Conservation (phyloP, 768 basidiomycete genomes). For the Pleurotus eryngii region DNA sequence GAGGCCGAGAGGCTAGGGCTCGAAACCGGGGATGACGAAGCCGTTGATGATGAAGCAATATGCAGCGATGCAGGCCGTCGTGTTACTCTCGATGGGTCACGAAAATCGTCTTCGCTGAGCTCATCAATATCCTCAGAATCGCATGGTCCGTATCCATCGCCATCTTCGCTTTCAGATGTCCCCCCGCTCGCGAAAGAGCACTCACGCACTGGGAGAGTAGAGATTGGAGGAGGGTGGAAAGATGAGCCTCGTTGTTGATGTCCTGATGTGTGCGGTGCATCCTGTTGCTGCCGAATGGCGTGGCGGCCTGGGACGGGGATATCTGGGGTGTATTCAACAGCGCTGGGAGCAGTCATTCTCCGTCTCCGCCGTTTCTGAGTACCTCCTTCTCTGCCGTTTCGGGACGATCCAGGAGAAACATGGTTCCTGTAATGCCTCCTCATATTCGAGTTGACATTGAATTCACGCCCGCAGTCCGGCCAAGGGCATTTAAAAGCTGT, state of each 20-base stretch:
- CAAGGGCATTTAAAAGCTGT: constrained; percentile 73
- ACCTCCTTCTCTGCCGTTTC: constrained; percentile 6
- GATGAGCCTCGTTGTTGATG: neutral
- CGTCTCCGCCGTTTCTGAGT: neutral
- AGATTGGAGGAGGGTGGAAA: constrained; percentile 1
- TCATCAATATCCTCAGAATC: neutral
- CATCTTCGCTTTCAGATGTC: neutral
- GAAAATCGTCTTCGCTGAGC: neutral
- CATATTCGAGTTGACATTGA: constrained; percentile 87
- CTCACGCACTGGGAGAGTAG: neutral
- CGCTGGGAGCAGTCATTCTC: neutral
- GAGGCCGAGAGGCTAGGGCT: constrained; percentile 1
- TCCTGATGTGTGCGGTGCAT: neutral
- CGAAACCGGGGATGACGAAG: neutral
- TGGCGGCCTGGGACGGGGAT: neutral
- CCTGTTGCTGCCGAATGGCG: neutral
- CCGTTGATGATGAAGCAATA: neutral
- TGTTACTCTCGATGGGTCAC: neutral
- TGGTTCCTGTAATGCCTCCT: constrained; percentile 77
- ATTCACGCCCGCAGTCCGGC: constrained; percentile 71
- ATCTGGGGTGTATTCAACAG: neutral
- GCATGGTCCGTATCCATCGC: neutral
- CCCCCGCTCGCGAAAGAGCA: neutral
- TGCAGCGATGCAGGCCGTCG: neutral
- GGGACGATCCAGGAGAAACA: constrained; percentile 29